Conservation (phyloP, 345 rosid genomes). For the Sapria himalayana region DNA sequence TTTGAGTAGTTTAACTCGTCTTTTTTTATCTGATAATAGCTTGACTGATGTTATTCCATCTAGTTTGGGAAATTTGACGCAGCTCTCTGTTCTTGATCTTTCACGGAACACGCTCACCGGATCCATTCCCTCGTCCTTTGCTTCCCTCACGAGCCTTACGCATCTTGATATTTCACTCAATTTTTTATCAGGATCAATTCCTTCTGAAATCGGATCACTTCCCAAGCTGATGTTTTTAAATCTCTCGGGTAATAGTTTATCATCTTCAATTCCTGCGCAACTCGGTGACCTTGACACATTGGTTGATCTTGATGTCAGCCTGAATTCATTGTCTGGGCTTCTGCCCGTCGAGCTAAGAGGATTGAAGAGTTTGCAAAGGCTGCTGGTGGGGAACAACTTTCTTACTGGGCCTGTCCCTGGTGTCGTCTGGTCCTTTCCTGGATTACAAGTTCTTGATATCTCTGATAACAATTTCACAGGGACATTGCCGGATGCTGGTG, state of each 20-base stretch:
- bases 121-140: slow-evolving; percentile 44
- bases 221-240: slow-evolving; percentile 39
- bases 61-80: slow-evolving; percentile 31
- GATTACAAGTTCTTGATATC: slow-evolving; percentile 36
- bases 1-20: slow-evolving; percentile 35
- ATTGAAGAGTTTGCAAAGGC: slow-evolving; percentile 38
- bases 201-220: slow-evolving; percentile 33
- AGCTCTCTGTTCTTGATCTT: slow-evolving; percentile 45
- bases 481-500: slow-evolving; percentile 21
- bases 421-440: slow-evolving; percentile 26
- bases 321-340: slow-evolving; percentile 42
- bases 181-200: slow-evolving; percentile 40
- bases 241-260: slow-evolving; percentile 48
- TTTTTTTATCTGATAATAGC: slow-evolving; percentile 40
- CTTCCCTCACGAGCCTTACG: slow-evolving; percentile 29
- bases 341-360: slow-evolving; percentile 38
- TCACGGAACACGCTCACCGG: slow-evolving; percentile 46
- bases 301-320: slow-evolving; percentile 66
- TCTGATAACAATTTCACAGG: slow-evolving; percentile 35
- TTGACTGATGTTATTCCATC: slow-evolving; percentile 41
- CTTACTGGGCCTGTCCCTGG: slow-evolving; percentile 40
- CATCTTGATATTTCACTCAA: slow-evolving; percentile 63
- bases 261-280: slow-evolving; percentile 48
- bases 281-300: slow-evolving; percentile 46
- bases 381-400: slow-evolving; percentile 34